Conservation (phyloP, 2,329 filamentous ascomycete genomes). For the Cladosporium sp. region DNA sequence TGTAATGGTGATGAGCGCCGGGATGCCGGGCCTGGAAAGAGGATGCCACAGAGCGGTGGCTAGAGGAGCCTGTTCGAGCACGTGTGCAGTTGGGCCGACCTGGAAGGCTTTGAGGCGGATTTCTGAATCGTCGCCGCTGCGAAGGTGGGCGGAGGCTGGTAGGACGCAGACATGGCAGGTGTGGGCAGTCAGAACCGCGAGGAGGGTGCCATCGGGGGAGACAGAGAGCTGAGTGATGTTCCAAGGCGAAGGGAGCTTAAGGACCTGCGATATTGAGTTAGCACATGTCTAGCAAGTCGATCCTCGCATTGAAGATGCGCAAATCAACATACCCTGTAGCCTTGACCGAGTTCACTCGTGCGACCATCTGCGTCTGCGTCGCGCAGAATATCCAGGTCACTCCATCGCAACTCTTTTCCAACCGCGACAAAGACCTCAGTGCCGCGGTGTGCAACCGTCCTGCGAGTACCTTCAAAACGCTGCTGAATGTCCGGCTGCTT, state of each 20-base stretch:
- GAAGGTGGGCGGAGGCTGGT: slow-evolving; percentile 73
- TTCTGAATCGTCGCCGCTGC: slow-evolving; percentile 60
- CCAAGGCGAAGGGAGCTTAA: slow-evolving; percentile 73
- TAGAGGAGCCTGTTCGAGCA: slow-evolving; percentile 76
- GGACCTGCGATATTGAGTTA: slow-evolving; percentile 47
- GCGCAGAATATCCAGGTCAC: slow-evolving; percentile 76
- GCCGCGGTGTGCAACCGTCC: slow-evolving; percentile 72
- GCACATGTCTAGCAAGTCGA: background rate
- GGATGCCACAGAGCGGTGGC: slow-evolving; percentile 89
- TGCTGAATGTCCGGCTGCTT: slow-evolving; percentile 14
- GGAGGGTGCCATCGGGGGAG: slow-evolving; percentile 74
- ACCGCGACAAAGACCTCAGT: slow-evolving; percentile 86
- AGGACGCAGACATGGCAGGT: slow-evolving; percentile 85
- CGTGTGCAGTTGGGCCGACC: slow-evolving; percentile 87
- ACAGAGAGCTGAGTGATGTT: slow-evolving; percentile 81
- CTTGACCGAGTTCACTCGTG: slow-evolving; percentile 10
- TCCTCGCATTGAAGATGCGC: background rate
- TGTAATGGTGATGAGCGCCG: slow-evolving; percentile 82
- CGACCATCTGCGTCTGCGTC: slow-evolving; percentile 36
- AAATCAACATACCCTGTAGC: slow-evolving; percentile 23
- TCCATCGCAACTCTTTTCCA: slow-evolving; percentile 88
- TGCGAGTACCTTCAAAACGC: slow-evolving; percentile 39
- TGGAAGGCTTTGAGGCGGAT: slow-evolving; percentile 84
- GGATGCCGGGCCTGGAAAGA: slow-evolving; percentile 68
- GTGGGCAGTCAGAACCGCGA: slow-evolving; percentile 81